Evolutionary conservation across 306 rosid genomes (phyloP), one percentile per base, ranked within the genome.

Genomic region (Gastrolobium bilobum): DNA sequence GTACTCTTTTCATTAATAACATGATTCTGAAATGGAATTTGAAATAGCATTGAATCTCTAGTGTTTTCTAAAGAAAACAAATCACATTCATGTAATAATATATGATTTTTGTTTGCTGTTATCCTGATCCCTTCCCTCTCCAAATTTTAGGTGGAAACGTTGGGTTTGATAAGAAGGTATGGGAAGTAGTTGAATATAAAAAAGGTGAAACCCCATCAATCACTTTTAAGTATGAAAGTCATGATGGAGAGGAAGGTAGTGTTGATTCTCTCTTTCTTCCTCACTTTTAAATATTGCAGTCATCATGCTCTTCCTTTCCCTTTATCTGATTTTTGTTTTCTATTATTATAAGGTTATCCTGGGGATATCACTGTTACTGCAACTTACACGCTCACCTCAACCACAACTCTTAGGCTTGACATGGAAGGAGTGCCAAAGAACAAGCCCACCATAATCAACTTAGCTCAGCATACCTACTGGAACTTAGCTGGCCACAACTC

Each of bases 381-480:
- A 78, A 93, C 91, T 14, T 93, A 95, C 80, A 85, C 87, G 0
- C 99, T 95, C 74, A 90, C 86, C 48, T 88, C 97, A 13, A 86
- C 75, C 77, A 91, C 97, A 8, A 87, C 97, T 13, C 20, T 95
- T 85, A 90, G 88, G 82, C 99, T 95, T 67, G 98, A 91, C 86
- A 95, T 95, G 97, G 98, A 95, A 85, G 99, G 94, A 75, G 88
- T 90, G 78, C 87, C 96, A 6, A 87, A 87, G 85, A 82, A 91
- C 89, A 95, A 92, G 86, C 78, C 97, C 39, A 95, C 99, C 43
- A 85, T 87, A 2, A 81, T 93, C 66, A 93, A 87, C 89, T 85
- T 95, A 83, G 98, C 95, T 71, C 98, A 93, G 66, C 98, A 93
- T 76, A 90, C 97, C 14, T 93, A 93, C 84, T 93, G 97, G 97